These are phyloP conservation scores for Narthecium ossifragum DNA, from an alignment of 106 monocot species.

Conservation along the genomic window DNA sequence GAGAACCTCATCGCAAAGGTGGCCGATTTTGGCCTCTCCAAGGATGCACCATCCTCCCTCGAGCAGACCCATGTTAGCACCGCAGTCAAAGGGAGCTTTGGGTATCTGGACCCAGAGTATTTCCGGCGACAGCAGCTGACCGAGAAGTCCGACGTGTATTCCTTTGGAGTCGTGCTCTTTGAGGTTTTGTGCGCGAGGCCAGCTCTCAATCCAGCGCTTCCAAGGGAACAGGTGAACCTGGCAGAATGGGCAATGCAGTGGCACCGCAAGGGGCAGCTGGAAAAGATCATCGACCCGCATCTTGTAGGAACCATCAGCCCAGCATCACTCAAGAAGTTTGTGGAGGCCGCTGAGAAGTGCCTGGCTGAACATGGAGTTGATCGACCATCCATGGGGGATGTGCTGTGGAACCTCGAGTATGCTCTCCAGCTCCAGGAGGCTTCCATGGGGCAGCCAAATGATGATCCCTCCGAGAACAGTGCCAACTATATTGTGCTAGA, in stretches of 20 bases:
- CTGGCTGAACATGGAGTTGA: slow-evolving; percentile 55
- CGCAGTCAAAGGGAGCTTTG: slow-evolving; percentile 67
- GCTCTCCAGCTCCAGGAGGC: slow-evolving; percentile 61
- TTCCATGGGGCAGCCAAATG: slow-evolving; percentile 16
- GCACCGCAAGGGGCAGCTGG: slow-evolving; percentile 41
- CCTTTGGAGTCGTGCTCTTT: slow-evolving; percentile 65
- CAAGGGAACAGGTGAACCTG: slow-evolving; percentile 56
- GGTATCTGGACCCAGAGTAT: slow-evolving; percentile 55
- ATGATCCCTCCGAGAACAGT: slow-evolving; percentile 10
- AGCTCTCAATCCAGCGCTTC: slow-evolving; percentile 39
- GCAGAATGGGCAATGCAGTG: slow-evolving; percentile 63
- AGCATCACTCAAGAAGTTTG: slow-evolving; percentile 53
- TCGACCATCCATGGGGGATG: slow-evolving; percentile 66
- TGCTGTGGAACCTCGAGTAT: slow-evolving; percentile 75
- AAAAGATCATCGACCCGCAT: slow-evolving; percentile 48
- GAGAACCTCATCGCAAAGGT: slow-evolving; percentile 57
- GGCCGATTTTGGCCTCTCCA: slow-evolving; percentile 58
- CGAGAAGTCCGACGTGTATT: slow-evolving; percentile 71
- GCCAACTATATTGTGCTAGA: slow-evolving; percentile 8
- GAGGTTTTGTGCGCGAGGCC: slow-evolving; percentile 62
- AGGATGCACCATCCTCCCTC: slow-evolving; percentile 37
- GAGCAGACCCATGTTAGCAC: slow-evolving; percentile 73
- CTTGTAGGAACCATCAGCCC: slow-evolving; percentile 25
- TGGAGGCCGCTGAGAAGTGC: slow-evolving; percentile 73
- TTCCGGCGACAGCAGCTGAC: slow-evolving; percentile 63